Percentiles rank a stretch among this genome's conserved stretches.
Evolutionary conservation across 179 eudicot species (phyloP).

Genomic region (Drosera spatulata): DNA sequence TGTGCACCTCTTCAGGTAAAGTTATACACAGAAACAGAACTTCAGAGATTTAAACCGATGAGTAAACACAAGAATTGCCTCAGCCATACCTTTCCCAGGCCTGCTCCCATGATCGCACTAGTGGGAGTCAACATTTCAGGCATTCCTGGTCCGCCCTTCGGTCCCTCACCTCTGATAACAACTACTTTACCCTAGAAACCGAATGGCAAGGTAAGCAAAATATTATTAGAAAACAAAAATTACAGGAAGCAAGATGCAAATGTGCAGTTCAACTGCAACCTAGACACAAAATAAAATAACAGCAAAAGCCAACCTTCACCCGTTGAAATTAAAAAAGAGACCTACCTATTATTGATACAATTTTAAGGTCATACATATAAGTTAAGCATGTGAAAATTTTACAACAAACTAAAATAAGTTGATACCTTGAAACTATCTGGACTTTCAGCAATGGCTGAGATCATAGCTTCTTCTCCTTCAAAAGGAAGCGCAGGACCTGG

Average conservation of each 20-base stretch:
- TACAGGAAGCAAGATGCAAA: no score
- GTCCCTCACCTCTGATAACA: slow-evolving; percentile 98
- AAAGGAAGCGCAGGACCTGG: slow-evolving; percentile 92
- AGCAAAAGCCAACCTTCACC: not conserved
- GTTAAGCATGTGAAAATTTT: no score
- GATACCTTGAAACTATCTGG: slow-evolving; percentile 76
- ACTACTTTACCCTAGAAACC: slow-evolving; percentile 76
- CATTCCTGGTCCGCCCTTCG: slow-evolving; percentile 99
- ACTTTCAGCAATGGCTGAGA: slow-evolving; percentile 70
- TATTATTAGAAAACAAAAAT: not conserved
- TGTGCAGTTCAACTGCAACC: no score
- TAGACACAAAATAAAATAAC: not conserved
- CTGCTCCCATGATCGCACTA: slow-evolving; percentile 99
- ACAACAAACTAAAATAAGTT: not conserved
- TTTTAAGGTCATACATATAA: no score
- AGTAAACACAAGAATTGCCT: not conserved
- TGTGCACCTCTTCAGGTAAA: no score
- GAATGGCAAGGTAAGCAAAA: slow-evolving; percentile 1
- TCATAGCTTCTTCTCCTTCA: slow-evolving; percentile 97
- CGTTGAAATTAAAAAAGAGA: not conserved
- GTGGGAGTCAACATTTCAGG: slow-evolving; percentile 99
- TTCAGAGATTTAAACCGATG: not conserved
- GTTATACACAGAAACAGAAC: not conserved
- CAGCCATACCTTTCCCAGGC: slow-evolving; percentile 79
- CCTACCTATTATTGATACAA: no score